Evolutionary conservation across 2,329 filamentous ascomycete genomes (phyloP), one percentile per base, ranked within the genome.

Genomic region (Aspergillus hiratsukae): DNA sequence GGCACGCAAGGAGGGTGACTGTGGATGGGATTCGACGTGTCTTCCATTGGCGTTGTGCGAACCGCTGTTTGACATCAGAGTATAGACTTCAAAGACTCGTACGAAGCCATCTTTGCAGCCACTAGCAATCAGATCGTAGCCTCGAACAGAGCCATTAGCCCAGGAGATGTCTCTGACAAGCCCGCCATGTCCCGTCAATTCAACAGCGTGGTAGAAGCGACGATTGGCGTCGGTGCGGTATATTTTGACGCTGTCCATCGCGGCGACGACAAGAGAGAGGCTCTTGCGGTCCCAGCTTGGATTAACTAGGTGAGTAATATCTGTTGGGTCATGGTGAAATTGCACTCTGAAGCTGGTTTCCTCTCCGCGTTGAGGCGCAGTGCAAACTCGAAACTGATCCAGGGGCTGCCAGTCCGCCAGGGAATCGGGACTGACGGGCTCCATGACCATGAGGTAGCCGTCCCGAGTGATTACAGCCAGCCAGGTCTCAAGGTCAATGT

Each of bases 61-160:
- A 25, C 59, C 64, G 46, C 66, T 70, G 17, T 62, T 64, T 23
- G 64, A 62, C 2, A 70, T 53, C 1, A 63, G 65, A n/a, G 75
- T 77, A 58, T 76, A 75, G 3, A 77, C 69, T 65, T 93, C 86
- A 68, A 95, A 96, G n/a, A 99, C 88, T 43, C 93, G 83, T 43
- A 97, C 86, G 64, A 86, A 87, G 3, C 94, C 93, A 70, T 99
- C 94, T 72, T 95, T 95, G 70, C 90, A 94, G 2, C 91, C 93
- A 5, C 92, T 95, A 3, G 93, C 94, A 64, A 97, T 83, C 56
- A 93, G 83, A 72, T 99, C 94, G 71, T 90, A 93, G 1, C 93
- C 93, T 41, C 92, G 81, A 66, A 95, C 91, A 62, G 91, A 95
- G 11, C 91, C 93, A 49, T 91, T 89, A 1, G 93, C 91, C 94